Evolutionary conservation across 2,329 filamentous ascomycete genomes (phyloP), one percentile per base, ranked within the genome.

Genomic region (Claviceps africana): DNA sequence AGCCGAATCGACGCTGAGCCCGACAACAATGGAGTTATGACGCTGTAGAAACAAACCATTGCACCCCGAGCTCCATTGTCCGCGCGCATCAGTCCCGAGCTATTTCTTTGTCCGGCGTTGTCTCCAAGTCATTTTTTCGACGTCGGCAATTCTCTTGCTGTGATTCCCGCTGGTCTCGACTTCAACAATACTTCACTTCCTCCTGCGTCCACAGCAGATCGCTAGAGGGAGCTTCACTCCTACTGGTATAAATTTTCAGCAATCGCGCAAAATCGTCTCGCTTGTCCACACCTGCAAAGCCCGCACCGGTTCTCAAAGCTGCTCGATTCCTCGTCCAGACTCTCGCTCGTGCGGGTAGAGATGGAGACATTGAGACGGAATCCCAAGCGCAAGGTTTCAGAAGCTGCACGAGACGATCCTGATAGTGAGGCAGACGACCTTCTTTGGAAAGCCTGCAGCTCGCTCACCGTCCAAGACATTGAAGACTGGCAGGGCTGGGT

Each of bases 401-500:
- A 67, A 28, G 58, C 55, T 1, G 48, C 54, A n/a, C 43, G 47
- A 15, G 60, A 11, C 22, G n/a, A 28, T 31, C 60, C 64, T 0
- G 70, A 70, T 8, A 2, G 8, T 19, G 31, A 51, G 10, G 22
- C 43, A 21, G 35, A 42, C 4, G 63, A 72, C n/a, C 63, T 76
- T 2, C 66, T 78, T 30, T 65, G 70, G 9, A 67, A 72, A 43
- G 65, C 73, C 1, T 64, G 81, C 52, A 67, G 67, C 39, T 73
- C 73, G 11, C 70, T 79, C 53, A 69, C 67, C 3, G 61, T 66
- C 6, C 66, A 75, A 31, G 81, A 86, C 58, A 73, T 76, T 25
- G 66, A 74, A 28, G 72, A 75, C 31, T 89, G 84, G 81, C 73
- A 79, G 48, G 84, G 85, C 25, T 91, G 85, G 81, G 78, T 83